These are phyloP conservation scores for Starmerella asiatica DNA, from an alignment of 805 yeast species.

Conservation along the genomic window DNA sequence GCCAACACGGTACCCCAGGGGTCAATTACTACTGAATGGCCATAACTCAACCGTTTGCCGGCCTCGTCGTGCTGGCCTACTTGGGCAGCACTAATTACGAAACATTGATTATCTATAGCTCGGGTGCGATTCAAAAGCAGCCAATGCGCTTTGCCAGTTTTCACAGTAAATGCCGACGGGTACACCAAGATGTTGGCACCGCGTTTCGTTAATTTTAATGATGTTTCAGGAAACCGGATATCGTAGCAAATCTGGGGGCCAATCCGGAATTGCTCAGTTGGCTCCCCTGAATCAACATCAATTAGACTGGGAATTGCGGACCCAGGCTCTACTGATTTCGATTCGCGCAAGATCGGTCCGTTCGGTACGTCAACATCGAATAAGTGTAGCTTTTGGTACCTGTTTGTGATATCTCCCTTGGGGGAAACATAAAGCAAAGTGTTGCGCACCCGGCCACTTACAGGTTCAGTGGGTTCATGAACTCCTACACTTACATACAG, in stretches of 20 bases:
- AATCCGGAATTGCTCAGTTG: slow-evolving; percentile 65
- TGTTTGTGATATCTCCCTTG: slow-evolving; percentile 48
- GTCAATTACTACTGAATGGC: slow-evolving; percentile 74
- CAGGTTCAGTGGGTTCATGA: slow-evolving; percentile 55
- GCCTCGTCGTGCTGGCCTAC: slow-evolving; percentile 57
- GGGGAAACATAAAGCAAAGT: slow-evolving; percentile 57
- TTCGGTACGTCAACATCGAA: slow-evolving; percentile 73
- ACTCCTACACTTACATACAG: slow-evolving; percentile 67
- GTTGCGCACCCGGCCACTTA: slow-evolving; percentile 44
- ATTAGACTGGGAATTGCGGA: slow-evolving; percentile 53
- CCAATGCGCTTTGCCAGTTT: slow-evolving; percentile 91
- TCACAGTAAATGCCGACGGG: slow-evolving; percentile 87
- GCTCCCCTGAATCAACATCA: slow-evolving; percentile 28
- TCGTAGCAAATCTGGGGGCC: slow-evolving; percentile 70
- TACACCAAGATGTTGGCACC: slow-evolving; percentile 71
- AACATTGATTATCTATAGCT: slow-evolving; percentile 80
- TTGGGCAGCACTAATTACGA: slow-evolving; percentile 81
- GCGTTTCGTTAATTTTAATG: slow-evolving; percentile 43
- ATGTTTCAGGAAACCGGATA: slow-evolving; percentile 65
- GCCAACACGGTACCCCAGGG: slow-evolving; percentile 80
- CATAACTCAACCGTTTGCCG: slow-evolving; percentile 67
- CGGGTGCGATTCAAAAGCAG: slow-evolving; percentile 61
- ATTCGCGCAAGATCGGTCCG: slow-evolving; percentile 71
- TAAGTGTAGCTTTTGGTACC: slow-evolving; percentile 76
- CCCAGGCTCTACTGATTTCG: slow-evolving; percentile 75